phyloP scores from a whole-genome alignment of 2,329 filamentous ascomycete species.

The Colletotrichum ledebouriae region DNA sequence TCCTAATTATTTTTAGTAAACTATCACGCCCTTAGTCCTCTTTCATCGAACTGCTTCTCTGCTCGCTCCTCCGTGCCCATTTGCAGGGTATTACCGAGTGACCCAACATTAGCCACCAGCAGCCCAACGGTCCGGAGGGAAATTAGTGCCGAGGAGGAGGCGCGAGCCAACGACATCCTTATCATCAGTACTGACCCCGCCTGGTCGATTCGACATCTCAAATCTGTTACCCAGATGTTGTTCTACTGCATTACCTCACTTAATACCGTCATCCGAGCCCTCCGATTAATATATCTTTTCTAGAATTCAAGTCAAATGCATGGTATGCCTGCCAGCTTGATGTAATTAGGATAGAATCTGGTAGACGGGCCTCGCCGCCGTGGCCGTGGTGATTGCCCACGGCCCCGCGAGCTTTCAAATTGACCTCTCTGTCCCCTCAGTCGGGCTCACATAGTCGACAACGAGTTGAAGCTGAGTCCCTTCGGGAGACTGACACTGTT shows the following conservation, averaged over 20 bases:
- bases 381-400: not conserved
- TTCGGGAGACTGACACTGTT: not conserved
- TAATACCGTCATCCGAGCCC: not conserved
- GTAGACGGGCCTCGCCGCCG: not conserved
- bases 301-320: not conserved
- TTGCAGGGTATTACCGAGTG: slow-evolving; percentile 34
- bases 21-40: no score
- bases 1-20: no score
- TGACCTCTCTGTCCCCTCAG: slow-evolving; percentile 12
- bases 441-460: slow-evolving; percentile 4
- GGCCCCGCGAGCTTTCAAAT: slow-evolving; percentile 11
- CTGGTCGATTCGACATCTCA: slow-evolving; percentile 12
- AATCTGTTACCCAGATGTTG: slow-evolving; percentile 3
- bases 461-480: not conserved
- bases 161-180: not conserved
- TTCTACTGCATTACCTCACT: not conserved
- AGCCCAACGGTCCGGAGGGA: slow-evolving; percentile 16
- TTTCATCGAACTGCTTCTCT: not conserved
- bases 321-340: not conserved
- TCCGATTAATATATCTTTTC: not conserved
- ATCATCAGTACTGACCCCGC: not conserved
- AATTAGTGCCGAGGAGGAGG: not conserved
- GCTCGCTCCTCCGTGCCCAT: slow-evolving; percentile 6
- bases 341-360: slow-evolving; percentile 20
- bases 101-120: slow-evolving; percentile 2